Conservation (phyloP, 2,329 filamentous ascomycete genomes). For the Cyphellophora europaea region DNA sequence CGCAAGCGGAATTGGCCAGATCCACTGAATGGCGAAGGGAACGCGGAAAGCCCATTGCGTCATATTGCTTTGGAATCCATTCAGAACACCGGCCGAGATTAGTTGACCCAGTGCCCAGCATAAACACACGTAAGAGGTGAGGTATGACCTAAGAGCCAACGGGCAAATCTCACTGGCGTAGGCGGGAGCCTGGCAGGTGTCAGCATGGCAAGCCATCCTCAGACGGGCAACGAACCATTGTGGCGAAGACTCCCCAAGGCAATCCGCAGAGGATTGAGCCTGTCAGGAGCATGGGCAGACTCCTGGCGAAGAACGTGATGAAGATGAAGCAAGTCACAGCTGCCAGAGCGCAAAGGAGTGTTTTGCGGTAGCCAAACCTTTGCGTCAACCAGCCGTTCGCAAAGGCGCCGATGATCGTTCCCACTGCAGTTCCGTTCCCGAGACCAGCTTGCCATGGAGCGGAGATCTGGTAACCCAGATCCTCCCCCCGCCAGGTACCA, state of each 20-base stretch:
- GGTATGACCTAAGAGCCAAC: constrained; percentile 44
- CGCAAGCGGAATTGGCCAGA: constrained; percentile 17
- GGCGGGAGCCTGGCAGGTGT: constrained; percentile 45
- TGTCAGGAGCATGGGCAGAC: constrained; percentile 32
- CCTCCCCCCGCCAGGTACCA: constrained; percentile 23
- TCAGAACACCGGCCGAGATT: constrained; percentile 26
- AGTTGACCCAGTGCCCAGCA: constrained; percentile 45
- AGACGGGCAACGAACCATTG: too few species aligned
- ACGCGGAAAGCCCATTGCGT: constrained; percentile 17
- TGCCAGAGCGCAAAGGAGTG: constrained; percentile 33
- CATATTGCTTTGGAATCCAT: constrained; percentile 4
- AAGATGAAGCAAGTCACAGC: constrained; percentile 39
- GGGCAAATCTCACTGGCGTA: constrained; percentile 61
- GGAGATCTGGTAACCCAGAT: constrained; percentile 18
- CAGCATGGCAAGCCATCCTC: too few species aligned
- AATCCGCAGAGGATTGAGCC: constrained; percentile 33
- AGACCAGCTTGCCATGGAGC: constrained; percentile 35
- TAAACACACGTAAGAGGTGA: constrained; percentile 52
- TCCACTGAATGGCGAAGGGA: constrained; percentile 15
- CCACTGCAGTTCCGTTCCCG: constrained; percentile 37
- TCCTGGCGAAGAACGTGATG: constrained; percentile 40
- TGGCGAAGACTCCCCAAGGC: constrained; percentile 29
- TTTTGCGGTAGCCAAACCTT: constrained; percentile 32
- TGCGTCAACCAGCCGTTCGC: constrained; percentile 59
- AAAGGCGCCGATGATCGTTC: constrained; percentile 44